Base-by-base conservation (phyloP, 768 basidiomycete species). In the Mycena crocata region DNA sequence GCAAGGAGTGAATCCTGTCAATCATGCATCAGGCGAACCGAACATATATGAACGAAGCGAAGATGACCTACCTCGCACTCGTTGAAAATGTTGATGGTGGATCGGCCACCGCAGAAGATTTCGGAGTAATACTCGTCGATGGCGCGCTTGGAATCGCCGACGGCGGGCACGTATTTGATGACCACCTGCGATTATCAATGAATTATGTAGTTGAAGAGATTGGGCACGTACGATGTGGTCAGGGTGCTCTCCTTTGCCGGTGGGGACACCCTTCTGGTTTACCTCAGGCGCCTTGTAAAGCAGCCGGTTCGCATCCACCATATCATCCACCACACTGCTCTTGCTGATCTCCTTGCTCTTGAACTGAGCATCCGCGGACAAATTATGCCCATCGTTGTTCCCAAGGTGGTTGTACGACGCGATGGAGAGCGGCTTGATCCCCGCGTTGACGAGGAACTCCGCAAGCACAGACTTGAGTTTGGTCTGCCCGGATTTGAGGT, bases 61-160 rank as follows among this genome's bases (percentile, higher is more conserved):
- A 57, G 15, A 62, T 50, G 3, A 2, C 67, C 19, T 67, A 91
- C 92, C 85, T 97, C 95, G 85, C 97, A 98, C 79, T 96, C 93
- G 80, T 98, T 98, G 88, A 96, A 98, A 81, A 95, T 94, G 77
- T 94, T 95, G 85, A 98, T 95, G 15, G 93, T 94, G 67, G 92
- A 93, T 66, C 94, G 86, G 28, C 96, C 96, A 72, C 96, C 96
- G 75, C 96, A 96, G 83, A 96, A 91, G 75, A 98, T 96, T 85
- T 98, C 96, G 8, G 94, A 96, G 80, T 95, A 95, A 82, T 98
- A 98, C 84, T 98, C 96, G 81, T 99, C 97, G 84, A 99, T 95
- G n/a, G 96, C 97, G 60, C 95, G 87, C 89, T 98, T 98, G 56
- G 93, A 94, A 82, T 99, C 97, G 34, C 97, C 96, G 32, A 97